phyloP scores from a whole-genome alignment of 1,284 basidiomycete species.

The Apiotrichum gracile region DNA sequence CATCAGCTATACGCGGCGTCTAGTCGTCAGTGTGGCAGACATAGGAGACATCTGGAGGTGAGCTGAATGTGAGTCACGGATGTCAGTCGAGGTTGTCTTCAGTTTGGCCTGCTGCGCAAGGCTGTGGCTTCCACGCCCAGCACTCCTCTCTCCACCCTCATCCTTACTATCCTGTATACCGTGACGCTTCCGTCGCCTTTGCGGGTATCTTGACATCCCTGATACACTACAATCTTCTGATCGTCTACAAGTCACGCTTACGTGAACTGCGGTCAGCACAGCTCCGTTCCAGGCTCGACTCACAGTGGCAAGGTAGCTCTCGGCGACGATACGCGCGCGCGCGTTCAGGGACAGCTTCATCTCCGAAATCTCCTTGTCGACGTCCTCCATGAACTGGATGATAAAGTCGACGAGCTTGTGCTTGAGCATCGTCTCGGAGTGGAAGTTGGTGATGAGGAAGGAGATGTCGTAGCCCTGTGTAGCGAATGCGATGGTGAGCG shows the following conservation, averaged over 20 bases:
- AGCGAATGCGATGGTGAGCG: not conserved
- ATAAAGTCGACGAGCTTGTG: slow-evolving; percentile 99
- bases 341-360: slow-evolving; percentile 76
- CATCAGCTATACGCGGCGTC: too few relatives aligned
- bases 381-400: slow-evolving; percentile 99
- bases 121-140: too few relatives aligned
- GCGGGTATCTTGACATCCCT: slow-evolving; percentile 13
- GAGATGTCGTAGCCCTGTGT: slow-evolving; percentile 92
- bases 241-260: slow-evolving; percentile 8
- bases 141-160: too few relatives aligned
- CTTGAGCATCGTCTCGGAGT: slow-evolving; percentile 96
- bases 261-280: slow-evolving; percentile 12
- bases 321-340: slow-evolving; percentile 92
- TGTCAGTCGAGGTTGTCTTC: too few relatives aligned
- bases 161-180: too few relatives aligned
- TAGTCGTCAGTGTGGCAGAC: too few relatives aligned
- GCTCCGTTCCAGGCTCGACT: slow-evolving; percentile 11
- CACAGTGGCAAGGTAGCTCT: slow-evolving; percentile 52
- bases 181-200: not conserved
- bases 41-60: too few relatives aligned
- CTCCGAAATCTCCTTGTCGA: slow-evolving; percentile 58
- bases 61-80: too few relatives aligned
- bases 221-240: slow-evolving; percentile 18
- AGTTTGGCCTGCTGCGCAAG: too few relatives aligned
- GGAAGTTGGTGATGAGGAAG: slow-evolving; percentile 95